Percentiles rank a stretch among this genome's conserved stretches.
phyloP scores from a whole-genome alignment of 2,329 filamentous ascomycete genomes.

The Sporothrix pseudoabietina region DNA sequence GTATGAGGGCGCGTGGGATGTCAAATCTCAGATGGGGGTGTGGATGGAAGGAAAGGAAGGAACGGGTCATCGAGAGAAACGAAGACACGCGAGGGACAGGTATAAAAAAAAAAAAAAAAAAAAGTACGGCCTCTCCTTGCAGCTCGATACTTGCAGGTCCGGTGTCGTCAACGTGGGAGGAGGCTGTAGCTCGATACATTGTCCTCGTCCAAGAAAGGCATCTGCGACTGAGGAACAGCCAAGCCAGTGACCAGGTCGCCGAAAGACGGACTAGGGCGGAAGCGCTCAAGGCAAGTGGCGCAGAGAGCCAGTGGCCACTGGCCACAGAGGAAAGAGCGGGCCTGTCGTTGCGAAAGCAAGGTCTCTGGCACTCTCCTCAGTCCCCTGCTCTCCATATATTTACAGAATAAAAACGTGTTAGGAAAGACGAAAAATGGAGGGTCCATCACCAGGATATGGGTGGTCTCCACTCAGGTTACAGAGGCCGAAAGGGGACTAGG shows the following conservation, averaged over 20 bases:
- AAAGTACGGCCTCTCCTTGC: background rate
- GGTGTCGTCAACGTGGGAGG: conserved; percentile 19
- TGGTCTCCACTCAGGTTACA: conserved; percentile 21
- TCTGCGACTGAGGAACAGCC: conserved; percentile 2
- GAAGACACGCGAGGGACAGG: background rate
- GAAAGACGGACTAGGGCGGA: conserved; percentile 25
- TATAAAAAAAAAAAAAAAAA: background rate
- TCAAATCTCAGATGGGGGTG: conserved; percentile 17
- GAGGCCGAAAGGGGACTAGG: conserved; percentile 25
- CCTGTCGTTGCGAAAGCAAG: background rate
- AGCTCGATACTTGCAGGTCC: conserved; percentile 14
- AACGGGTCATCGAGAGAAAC: conserved; percentile 2
- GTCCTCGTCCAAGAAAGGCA: conserved; percentile 20
- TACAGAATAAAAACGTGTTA: background rate
- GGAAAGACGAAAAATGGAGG: conserved; percentile 17
- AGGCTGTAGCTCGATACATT: conserved; percentile 23
- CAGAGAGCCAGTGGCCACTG: background rate
- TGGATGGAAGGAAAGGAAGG: conserved; percentile 3
- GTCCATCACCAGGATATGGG: conserved; percentile 4
- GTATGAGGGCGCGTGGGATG: conserved; percentile 30
- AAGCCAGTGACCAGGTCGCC: conserved; percentile 12
- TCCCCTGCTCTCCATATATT: background rate
- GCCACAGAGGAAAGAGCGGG: background rate
- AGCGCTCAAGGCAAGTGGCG: background rate
- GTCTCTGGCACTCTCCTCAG: background rate